Conservation (phyloP, 225 moss, liverwort and hornwort genomes). For the Straminergon stramineum region DNA sequence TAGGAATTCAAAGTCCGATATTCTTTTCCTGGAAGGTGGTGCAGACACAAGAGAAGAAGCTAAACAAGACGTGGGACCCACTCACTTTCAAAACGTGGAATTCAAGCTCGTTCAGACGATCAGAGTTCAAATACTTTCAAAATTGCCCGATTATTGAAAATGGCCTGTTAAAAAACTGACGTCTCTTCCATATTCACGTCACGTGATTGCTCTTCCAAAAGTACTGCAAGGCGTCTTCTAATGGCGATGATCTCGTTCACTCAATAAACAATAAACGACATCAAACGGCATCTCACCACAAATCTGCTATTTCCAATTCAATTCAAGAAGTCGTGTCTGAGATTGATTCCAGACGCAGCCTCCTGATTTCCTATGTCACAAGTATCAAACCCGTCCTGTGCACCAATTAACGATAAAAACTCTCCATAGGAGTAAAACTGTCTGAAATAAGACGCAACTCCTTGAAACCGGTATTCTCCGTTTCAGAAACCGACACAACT, state of each 20-base stretch:
- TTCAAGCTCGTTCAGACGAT: background rate
- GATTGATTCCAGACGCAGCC: background rate
- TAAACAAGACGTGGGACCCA: slow-evolving; percentile 16
- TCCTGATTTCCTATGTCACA: background rate
- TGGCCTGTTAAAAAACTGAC: slow-evolving; percentile 3
- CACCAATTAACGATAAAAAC: background rate
- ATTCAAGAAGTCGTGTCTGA: background rate
- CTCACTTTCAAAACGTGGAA: background rate
- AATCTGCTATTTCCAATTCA: background rate
- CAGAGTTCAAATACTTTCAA: background rate
- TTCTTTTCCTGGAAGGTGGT: slow-evolving; percentile 9
- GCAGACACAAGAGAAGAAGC: background rate
- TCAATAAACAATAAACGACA: background rate
- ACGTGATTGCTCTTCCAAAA: background rate
- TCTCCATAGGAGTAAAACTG: background rate
- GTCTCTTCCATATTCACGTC: slow-evolving; percentile 6
- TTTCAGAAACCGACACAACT: background rate
- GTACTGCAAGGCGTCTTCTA: background rate
- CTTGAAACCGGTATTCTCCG: background rate
- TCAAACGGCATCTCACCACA: background rate
- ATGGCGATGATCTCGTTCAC: background rate
- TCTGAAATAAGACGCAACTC: background rate
- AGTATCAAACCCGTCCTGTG: background rate
- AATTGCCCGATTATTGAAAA: background rate
- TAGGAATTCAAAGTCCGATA: slow-evolving; percentile 10